Evolutionary conservation across 2,329 filamentous ascomycete genomes (phyloP), one percentile per base, ranked within the genome.

Genomic region (Stemphylium beticola): DNA sequence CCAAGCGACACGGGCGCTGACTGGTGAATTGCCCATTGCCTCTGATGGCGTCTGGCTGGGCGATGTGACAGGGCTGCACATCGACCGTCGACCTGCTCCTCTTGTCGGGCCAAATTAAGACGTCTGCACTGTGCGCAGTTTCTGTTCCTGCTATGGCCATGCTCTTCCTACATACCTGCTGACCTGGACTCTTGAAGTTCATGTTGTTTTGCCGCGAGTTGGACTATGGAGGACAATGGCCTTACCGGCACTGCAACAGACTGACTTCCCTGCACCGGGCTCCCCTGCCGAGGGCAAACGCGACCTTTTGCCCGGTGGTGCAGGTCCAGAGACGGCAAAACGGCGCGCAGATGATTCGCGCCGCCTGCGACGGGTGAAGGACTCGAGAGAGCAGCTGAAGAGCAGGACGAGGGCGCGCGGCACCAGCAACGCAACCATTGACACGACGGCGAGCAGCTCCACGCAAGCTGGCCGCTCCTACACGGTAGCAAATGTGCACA

Each of bases 401-500:
- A 71, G 65, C 37, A 55, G 65, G 44, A 69, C 67, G 32, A 61
- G 69, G 34, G 65, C 70, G 17, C 68, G 69, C 56, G 69, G 63
- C 33, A 55, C 60, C 24, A 73, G 68, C 64, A 74, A 57, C 64
- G 67, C 60, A 57, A 74, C 69, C 56, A 65, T 71, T 53, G 67
- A 72, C 50, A 67, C 67, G 14, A 49, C 62, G 26, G 61, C 65
- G 36, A 66, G 59, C 53, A 66, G 38, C 55, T 61, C 69, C 49
- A 69, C 67, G 33, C 58, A 62, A 7, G 62, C 65, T 36, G 73
- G 74, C 20, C 70, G 76, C 52, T 74, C 77, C 52, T 81, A 80
- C 65, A 79, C 78, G 3, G 79, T 81, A 24, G 76, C 74, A 26
- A 81, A 81, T 64, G 76, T 81, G 44, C 75, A 78, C 63, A 75